Evolutionary conservation across 805 yeast genomes (phyloP).

Genomic region (Clavispora carvajalis): DNA sequence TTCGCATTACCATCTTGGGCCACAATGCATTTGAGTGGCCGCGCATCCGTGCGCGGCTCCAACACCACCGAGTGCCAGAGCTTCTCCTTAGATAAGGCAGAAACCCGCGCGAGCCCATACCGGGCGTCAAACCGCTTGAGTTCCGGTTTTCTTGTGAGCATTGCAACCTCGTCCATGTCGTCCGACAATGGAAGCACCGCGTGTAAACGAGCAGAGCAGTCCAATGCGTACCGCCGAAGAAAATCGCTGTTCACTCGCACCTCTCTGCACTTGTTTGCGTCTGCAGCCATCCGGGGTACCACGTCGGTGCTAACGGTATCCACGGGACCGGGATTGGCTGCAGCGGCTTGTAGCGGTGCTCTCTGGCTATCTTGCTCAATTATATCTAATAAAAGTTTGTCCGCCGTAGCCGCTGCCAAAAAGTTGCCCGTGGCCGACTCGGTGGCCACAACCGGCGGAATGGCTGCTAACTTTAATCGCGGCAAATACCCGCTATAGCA

Average conservation of each 20-base stretch:
- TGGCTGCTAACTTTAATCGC: not conserved
- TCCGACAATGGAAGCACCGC: constrained; percentile 5
- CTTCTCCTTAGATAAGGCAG: constrained; percentile 13
- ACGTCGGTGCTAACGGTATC: not conserved
- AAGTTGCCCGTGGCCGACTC: not conserved
- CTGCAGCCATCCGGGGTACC: not conserved
- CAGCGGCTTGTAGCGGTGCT: not conserved
- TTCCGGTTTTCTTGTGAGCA: constrained; percentile 4
- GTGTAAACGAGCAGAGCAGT: constrained; percentile 9
- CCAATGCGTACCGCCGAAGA: constrained; percentile 15
- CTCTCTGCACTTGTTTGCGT: constrained; percentile 6
- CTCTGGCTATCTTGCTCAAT: not conserved
- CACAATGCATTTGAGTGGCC: constrained; percentile 19
- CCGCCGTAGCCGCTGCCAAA: not conserved
- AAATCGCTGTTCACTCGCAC: constrained; percentile 13
- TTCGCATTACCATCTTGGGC: constrained; percentile 19
- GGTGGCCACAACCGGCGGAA: not conserved
- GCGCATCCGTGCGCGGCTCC: constrained; percentile 44
- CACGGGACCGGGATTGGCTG: not conserved
- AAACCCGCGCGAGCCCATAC: not conserved
- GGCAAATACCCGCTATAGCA: not conserved
- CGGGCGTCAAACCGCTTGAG: constrained; percentile 2
- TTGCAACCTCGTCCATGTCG: constrained; percentile 3
- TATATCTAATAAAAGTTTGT: not conserved
- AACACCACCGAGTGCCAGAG: constrained; percentile 35